Evolutionary conservation across 2,329 filamentous ascomycete species (phyloP).

Genomic region (Tolypocladium nubicola): DNA sequence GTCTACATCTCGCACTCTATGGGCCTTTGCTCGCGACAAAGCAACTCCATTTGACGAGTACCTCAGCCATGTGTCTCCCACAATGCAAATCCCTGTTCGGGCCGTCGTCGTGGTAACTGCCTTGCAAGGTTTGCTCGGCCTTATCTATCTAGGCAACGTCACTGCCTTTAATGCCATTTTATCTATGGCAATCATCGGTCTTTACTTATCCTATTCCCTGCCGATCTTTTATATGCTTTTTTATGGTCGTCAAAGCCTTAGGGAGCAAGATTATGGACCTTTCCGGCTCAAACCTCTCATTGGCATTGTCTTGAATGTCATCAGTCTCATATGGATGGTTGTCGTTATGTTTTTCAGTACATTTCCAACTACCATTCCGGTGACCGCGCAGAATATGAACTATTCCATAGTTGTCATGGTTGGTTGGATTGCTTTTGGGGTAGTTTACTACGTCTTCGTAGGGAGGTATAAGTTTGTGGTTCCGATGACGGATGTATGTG

Average conservation of each 20-base stretch:
- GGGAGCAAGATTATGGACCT: conserved; percentile 8
- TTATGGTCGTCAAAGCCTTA: conserved; percentile 17
- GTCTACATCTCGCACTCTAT: conserved; percentile 24
- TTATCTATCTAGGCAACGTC: conserved; percentile 30
- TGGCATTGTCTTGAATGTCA: conserved; percentile 25
- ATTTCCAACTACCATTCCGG: conserved; percentile 29
- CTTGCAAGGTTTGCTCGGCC: conserved; percentile 18
- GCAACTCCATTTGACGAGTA: conserved; percentile 22
- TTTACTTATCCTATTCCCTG: conserved; percentile 32
- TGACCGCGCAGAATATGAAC: conserved; percentile 33
- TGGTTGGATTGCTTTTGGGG: conserved; percentile 25
- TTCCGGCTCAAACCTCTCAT: conserved; percentile 19
- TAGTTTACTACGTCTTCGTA: conserved; percentile 17
- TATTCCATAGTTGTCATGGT: conserved; percentile 31
- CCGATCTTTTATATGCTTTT: conserved; percentile 26
- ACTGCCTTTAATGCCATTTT: conserved; percentile 30
- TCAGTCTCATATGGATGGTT: conserved; percentile 31
- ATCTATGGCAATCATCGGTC: conserved; percentile 28
- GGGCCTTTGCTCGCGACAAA: conserved; percentile 28
- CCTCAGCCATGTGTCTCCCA: conserved; percentile 22
- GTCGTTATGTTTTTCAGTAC: conserved; percentile 34
- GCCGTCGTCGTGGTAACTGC: conserved; percentile 13
- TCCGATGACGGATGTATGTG: conserved; percentile 5
- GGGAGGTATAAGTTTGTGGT: conserved; percentile 16
- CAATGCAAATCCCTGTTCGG: conserved; percentile 21